These are phyloP conservation scores for Cordyceps cicadae DNA, from an alignment of 2,329 filamentous ascomycete genomes.

Conservation along the genomic window DNA sequence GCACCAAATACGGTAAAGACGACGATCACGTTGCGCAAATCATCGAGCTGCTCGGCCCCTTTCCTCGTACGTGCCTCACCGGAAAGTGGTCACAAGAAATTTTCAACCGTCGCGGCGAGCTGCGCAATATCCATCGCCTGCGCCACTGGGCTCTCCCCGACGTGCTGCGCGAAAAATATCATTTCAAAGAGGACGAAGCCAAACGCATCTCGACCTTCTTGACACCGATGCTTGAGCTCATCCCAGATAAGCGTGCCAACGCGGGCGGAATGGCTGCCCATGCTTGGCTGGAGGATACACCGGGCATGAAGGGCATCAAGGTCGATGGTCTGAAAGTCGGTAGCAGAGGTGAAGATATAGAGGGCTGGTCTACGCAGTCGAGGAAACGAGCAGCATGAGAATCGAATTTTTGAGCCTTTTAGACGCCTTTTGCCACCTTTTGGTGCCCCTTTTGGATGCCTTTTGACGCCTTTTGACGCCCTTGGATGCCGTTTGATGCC, in stretches of 20 bases:
- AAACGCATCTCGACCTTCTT: constrained; percentile 75
- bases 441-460: too few relatives aligned
- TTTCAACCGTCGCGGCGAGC: constrained; percentile 94
- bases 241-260: constrained; percentile 84
- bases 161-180: constrained; percentile 92
- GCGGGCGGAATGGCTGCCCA: constrained; percentile 92
- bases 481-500: not conserved
- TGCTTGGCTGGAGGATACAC: constrained; percentile 72
- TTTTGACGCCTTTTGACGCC: not conserved
- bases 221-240: constrained; percentile 80
- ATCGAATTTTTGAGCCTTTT: constrained; percentile 5
- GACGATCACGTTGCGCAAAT: constrained; percentile 99
- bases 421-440: too few relatives aligned
- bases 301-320: constrained; percentile 75
- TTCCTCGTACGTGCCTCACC: constrained; percentile 84
- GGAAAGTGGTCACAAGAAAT: constrained; percentile 99
- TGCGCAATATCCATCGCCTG: constrained; percentile 93
- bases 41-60: constrained; percentile 88
- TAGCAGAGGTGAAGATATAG: constrained; percentile 81
- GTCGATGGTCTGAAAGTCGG: constrained; percentile 69
- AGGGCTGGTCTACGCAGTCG: constrained; percentile 85
- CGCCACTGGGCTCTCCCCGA: constrained; percentile 93
- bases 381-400: constrained; percentile 58
- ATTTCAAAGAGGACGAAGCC: constrained; percentile 76
- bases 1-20: constrained; percentile 98